Conservation (phyloP, 2,329 filamentous ascomycete genomes). For the Orbilia quercus region DNA sequence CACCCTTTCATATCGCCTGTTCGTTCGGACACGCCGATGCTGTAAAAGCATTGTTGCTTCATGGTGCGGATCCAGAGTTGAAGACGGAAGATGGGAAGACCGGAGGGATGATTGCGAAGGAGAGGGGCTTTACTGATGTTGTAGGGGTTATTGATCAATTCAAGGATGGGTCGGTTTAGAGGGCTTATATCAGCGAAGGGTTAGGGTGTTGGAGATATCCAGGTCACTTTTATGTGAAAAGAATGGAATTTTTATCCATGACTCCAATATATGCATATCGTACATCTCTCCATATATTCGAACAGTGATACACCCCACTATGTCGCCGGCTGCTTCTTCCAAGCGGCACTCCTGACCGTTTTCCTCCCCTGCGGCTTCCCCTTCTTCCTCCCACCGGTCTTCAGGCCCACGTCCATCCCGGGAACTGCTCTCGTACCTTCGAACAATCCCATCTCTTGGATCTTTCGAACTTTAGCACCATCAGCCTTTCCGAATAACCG, state of each 20-base stretch:
- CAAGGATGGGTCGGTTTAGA: slow-evolving; percentile 16
- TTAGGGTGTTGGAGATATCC: too few species aligned
- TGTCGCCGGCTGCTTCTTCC: slow-evolving; percentile 64
- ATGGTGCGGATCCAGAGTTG: slow-evolving; percentile 28
- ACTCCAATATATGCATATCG: slow-evolving; percentile 33
- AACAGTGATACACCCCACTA: slow-evolving; percentile 3
- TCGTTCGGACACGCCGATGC: slow-evolving; percentile 31
- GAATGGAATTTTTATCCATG: too few species aligned
- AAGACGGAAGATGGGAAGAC: slow-evolving; percentile 45
- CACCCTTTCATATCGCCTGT: slow-evolving; percentile 39
- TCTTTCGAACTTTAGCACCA: slow-evolving; percentile 69
- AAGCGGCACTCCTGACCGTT: slow-evolving; percentile 64
- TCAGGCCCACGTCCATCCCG: slow-evolving; percentile 72
- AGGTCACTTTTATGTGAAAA: too few species aligned
- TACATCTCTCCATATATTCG: slow-evolving; percentile 21
- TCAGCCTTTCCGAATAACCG: slow-evolving; percentile 79
- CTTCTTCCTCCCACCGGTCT: slow-evolving; percentile 69
- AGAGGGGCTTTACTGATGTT: slow-evolving; percentile 25
- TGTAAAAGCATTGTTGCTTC: slow-evolving; percentile 23
- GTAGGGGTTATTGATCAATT: slow-evolving; percentile 24
- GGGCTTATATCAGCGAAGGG: too few species aligned
- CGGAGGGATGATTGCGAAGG: slow-evolving; percentile 18
- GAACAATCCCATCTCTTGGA: slow-evolving; percentile 79
- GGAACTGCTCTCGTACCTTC: slow-evolving; percentile 80
- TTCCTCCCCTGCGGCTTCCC: slow-evolving; percentile 64